Base-by-base conservation (phyloP, 2,329 filamentous ascomycete genomes). In the Kalaharituber pfeilii region DNA sequence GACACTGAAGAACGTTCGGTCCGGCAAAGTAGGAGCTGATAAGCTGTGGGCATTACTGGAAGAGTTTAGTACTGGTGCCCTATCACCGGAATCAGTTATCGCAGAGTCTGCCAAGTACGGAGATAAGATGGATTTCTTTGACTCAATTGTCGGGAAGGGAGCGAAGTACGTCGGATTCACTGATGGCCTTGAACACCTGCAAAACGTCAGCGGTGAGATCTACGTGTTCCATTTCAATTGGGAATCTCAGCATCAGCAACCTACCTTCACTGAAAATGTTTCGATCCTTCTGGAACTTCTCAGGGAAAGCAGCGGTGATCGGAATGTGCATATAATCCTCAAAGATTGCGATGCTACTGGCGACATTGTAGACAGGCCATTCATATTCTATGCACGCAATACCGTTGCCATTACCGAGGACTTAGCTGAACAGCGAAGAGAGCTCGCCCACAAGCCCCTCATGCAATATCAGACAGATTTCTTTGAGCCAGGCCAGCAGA, bases 211-310 rank as follows among this genome's bases (percentile, higher is more conserved):
- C n/a, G n/a, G n/a, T n/a, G 55, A 63, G 27, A 56, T 53, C n/a
- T 62, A 64, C 52, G 57, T 63, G 9, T 60, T 65, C n/a, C 60
- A 52, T 27, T 65, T 66, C 56, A 62, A 53, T 39, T 27, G 56
- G 26, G 26, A 39, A 0, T 50, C 53, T 2, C 59, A 55, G 28
- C 25, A 55, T 20, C 52, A 63, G 39, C 25, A 54, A 7, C 20
- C 51, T 5, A 56, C 57, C 5, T 65, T 61, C 59, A 33, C 53
- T 1, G 56, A 50, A 20, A 64, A 65, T 51, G 29, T 44, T n/a
- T 29, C 53, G 3, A 39, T 65, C 13, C 42, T 65, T 3, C 51
- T 59, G 2, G 54, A 65, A 39, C 36, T 66, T 13, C 59, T 65
- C 2, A 20, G 57, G 22, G 51, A 56, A 18, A 18, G 6, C 20